A percentile compares a stretch with the other conserved stretches of the same genome.
Evolutionary conservation across 2,329 filamentous ascomycete species (phyloP).

Genomic region (Corynespora cassiicola): DNA sequence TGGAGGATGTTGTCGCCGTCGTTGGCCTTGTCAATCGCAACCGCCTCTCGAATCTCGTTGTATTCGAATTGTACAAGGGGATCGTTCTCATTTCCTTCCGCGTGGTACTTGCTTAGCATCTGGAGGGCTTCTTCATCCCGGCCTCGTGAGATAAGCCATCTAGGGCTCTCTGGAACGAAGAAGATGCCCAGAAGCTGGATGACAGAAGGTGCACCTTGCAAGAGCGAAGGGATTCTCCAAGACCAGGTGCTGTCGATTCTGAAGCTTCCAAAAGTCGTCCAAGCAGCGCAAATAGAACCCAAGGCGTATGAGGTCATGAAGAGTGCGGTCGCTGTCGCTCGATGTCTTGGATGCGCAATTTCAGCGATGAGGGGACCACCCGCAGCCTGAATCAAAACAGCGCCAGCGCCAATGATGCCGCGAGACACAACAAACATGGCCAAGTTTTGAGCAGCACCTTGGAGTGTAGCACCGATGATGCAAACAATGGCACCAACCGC

Average conservation of each 20-base stretch:
- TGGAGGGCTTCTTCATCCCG: constrained; percentile 60
- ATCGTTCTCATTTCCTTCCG: constrained; percentile 46
- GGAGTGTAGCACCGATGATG: constrained; percentile 1
- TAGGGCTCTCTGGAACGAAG: constrained; percentile 63
- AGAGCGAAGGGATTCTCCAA: constrained; percentile 55
- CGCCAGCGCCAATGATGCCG: constrained; percentile 69
- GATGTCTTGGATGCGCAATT: constrained; percentile 1
- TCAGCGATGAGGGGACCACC: constrained; percentile 6
- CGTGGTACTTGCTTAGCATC: constrained; percentile 63
- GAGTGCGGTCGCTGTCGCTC: constrained; percentile 3
- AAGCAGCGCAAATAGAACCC: constrained; percentile 9
- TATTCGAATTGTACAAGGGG: constrained; percentile 20
- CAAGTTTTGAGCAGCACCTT: constrained; percentile 46
- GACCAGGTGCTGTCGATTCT: constrained; percentile 54
- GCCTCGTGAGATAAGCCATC: constrained; percentile 64
- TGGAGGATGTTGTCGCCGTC: background rate
- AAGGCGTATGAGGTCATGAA: no score
- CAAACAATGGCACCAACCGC: no score
- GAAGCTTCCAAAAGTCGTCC: constrained; percentile 5
- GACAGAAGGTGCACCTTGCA: constrained; percentile 56
- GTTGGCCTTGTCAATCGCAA: constrained; percentile 3
- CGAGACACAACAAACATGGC: constrained; percentile 71
- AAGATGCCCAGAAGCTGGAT: constrained; percentile 46
- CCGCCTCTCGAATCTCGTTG: constrained; percentile 16
- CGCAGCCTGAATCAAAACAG: constrained; percentile 60